Evolutionary conservation across 164 flowering plant genomes (phyloP).

Genomic region (Berberis vulgaris): DNA sequence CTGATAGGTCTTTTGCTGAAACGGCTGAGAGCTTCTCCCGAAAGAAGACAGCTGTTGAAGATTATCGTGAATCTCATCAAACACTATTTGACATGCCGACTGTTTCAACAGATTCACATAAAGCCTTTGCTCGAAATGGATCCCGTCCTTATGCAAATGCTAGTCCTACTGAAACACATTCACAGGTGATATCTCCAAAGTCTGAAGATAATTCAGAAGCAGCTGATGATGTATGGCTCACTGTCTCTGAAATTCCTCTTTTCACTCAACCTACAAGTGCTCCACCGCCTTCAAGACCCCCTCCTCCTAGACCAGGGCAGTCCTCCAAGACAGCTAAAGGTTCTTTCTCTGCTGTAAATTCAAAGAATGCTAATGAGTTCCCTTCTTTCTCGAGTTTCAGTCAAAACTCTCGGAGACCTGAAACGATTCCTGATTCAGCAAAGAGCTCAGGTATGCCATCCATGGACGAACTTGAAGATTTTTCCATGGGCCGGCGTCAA

Average conservation of each 20-base stretch:
- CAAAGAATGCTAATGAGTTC: constrained; percentile 37
- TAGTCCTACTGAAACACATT: constrained; percentile 20
- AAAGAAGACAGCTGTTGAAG: constrained; percentile 30
- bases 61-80: constrained; percentile 34
- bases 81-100: constrained; percentile 41
- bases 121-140: constrained; percentile 14
- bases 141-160: constrained; percentile 29
- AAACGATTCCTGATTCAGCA: constrained; percentile 23
- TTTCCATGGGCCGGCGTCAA: constrained; percentile 48
- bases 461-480: constrained; percentile 75
- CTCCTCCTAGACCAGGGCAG: constrained; percentile 54
- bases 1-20: constrained; percentile 4
- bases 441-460: constrained; percentile 38
- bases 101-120: constrained; percentile 32
- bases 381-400: constrained; percentile 30
- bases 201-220: constrained; percentile 40
- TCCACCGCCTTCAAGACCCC: constrained; percentile 95
- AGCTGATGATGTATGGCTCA: constrained; percentile 75
- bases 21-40: constrained; percentile 18
- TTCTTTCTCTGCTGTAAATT: constrained; percentile 24
- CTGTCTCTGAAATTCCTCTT: constrained; percentile 83
- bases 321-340: constrained; percentile 30
- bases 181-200: constrained; percentile 29
- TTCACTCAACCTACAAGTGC: constrained; percentile 84
- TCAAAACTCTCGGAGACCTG: constrained; percentile 37